Percentiles rank a stretch among this genome's conserved stretches.
Evolutionary conservation across 2,329 filamentous ascomycete genomes (phyloP).

Genomic region (Cladobotryum mycophilum): DNA sequence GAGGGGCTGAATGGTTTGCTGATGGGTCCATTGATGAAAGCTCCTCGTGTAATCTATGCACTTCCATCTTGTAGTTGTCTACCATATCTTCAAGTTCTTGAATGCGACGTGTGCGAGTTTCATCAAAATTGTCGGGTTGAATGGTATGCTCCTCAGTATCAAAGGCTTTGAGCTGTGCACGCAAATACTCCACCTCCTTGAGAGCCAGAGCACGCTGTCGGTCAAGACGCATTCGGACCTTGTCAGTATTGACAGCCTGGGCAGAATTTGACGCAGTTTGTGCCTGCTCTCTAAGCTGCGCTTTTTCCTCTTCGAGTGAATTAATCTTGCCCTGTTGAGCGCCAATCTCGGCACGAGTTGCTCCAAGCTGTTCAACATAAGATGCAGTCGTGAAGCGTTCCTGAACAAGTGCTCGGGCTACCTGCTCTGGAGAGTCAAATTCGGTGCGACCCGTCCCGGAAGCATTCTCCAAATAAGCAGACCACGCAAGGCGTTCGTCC

Average conservation of each 20-base stretch:
- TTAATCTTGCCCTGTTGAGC: conserved; percentile 73
- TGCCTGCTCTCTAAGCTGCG: conserved; percentile 58
- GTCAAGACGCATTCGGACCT: conserved; percentile 62
- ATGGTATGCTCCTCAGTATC: conserved; percentile 85
- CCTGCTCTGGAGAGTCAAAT: conserved; percentile 80
- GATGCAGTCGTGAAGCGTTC: conserved; percentile 74
- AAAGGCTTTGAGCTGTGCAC: conserved; percentile 83
- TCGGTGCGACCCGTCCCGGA: conserved; percentile 56
- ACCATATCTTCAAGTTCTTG: conserved; percentile 79
- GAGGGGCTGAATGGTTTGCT: conserved; percentile 14
- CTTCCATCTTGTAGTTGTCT: conserved; percentile 77
- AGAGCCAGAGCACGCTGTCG: conserved; percentile 77
- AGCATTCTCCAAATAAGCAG: conserved; percentile 71
- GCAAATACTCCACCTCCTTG: conserved; percentile 91
- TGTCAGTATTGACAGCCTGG: conserved; percentile 9
- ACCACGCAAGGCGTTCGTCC: conserved; percentile 83
- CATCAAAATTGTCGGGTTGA: conserved; percentile 71
- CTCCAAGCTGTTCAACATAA: conserved; percentile 74
- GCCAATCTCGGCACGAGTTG: conserved; percentile 68
- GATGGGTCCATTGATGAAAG: conserved; percentile 58
- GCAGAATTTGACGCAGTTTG: conserved; percentile 43
- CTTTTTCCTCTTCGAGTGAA: conserved; percentile 63
- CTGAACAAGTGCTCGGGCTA: conserved; percentile 77
- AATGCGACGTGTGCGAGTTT: conserved; percentile 66
- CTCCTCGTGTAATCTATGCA: conserved; percentile 67